phyloP scores from a whole-genome alignment of 2,329 filamentous ascomycete species.

The Phoma herbarum region DNA sequence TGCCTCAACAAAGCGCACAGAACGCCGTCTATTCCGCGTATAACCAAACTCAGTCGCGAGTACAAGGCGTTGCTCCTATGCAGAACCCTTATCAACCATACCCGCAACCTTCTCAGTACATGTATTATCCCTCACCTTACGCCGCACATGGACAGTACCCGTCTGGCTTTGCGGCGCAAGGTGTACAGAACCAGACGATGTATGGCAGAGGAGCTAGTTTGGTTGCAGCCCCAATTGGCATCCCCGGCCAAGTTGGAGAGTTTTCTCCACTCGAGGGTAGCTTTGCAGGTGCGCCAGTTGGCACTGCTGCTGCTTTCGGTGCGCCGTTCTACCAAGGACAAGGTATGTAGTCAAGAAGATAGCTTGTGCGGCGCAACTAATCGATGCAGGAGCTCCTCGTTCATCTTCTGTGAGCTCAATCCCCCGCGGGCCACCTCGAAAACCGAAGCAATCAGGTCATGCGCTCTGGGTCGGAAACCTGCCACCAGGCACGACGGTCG shows the following conservation, averaged over 20 bases:
- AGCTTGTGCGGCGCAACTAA: constrained; percentile 14
- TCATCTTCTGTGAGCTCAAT: constrained; percentile 45
- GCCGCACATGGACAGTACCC: constrained; percentile 40
- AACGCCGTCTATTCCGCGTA: constrained; percentile 37
- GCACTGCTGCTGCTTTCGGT: constrained; percentile 28
- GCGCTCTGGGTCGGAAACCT: constrained; percentile 97
- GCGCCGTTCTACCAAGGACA: constrained; percentile 18
- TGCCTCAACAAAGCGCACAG: constrained; percentile 36
- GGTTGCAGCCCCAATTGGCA: constrained; percentile 26
- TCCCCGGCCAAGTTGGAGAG: constrained; percentile 36
- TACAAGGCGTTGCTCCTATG: constrained; percentile 32
- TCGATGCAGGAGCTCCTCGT: constrained; percentile 29
- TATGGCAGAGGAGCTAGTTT: constrained; percentile 45
- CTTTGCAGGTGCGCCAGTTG: constrained; percentile 29
- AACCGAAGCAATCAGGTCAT: constrained; percentile 77
- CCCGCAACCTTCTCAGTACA: constrained; percentile 44
- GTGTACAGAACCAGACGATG: constrained; percentile 33
- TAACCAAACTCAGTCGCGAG: constrained; percentile 37
- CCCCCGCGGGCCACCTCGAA: constrained; percentile 70
- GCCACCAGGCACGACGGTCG: constrained; percentile 81
- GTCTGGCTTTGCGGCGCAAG: constrained; percentile 37
- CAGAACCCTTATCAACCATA: constrained; percentile 44
- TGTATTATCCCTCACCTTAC: constrained; percentile 49
- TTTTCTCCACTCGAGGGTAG: constrained; percentile 31
- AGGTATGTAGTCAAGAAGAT: not conserved